phyloP scores from a whole-genome alignment of 176 grass and related monocot species.

The Guadua angustifolia region DNA sequence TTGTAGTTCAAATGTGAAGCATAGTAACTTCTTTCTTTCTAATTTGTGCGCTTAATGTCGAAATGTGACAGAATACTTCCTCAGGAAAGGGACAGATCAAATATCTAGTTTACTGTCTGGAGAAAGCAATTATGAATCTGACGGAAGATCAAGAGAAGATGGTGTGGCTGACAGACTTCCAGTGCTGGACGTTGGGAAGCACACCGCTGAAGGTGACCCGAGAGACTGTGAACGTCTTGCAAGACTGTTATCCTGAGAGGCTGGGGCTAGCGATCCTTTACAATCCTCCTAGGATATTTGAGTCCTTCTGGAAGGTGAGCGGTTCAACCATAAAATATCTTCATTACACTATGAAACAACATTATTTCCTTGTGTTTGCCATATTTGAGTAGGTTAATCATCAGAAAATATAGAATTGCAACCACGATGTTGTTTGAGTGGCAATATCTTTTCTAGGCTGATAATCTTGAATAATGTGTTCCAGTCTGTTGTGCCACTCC shows the following conservation, averaged over 20 bases:
- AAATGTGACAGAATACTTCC: constrained; percentile 62
- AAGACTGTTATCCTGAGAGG: constrained; percentile 86
- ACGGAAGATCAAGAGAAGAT: constrained; percentile 68
- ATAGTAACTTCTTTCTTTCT: background rate
- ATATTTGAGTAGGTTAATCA: background rate
- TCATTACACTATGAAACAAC: constrained; percentile 11
- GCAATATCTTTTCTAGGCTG: background rate
- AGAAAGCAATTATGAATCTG: constrained; percentile 79
- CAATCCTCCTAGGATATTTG: constrained; percentile 86
- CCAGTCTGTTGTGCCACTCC: background rate
- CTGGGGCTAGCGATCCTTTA: constrained; percentile 74
- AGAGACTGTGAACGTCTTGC: constrained; percentile 69
- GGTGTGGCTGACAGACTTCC: constrained; percentile 86
- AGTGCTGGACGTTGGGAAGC: constrained; percentile 68
- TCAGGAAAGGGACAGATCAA: constrained; percentile 69
- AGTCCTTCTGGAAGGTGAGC: constrained; percentile 80
- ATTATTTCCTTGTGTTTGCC: background rate
- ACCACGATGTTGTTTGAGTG: background rate
- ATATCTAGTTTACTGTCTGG: constrained; percentile 81
- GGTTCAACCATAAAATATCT: constrained; percentile 16
- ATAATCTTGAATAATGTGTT: background rate
- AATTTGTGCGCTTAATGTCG: background rate
- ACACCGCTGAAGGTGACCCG: constrained; percentile 66
- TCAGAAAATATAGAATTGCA: background rate
- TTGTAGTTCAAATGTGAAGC: constrained; percentile 2